Conservation (phyloP, 1,284 basidiomycete species). For the Tilletia walkeri region DNA sequence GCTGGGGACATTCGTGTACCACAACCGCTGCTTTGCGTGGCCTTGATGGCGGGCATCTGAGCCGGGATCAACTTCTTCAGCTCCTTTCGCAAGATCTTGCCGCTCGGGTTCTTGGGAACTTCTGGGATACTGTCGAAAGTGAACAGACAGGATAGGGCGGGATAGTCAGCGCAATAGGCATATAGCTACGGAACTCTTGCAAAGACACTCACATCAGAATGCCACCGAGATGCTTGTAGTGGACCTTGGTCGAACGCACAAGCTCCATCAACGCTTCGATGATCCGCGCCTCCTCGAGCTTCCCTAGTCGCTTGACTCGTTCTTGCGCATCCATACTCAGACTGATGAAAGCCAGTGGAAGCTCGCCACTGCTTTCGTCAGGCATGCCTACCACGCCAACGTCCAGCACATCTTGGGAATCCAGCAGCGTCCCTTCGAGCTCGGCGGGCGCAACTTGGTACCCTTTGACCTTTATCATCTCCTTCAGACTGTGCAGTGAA, state of each 20-base stretch:
- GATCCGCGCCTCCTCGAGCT: slow-evolving; percentile 38
- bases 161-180: background rate
- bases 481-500: slow-evolving; percentile 22
- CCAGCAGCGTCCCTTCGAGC: slow-evolving; percentile 70
- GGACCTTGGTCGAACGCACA: slow-evolving; percentile 58
- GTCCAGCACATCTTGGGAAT: slow-evolving; percentile 69
- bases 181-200: background rate
- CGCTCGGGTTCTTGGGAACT: slow-evolving; percentile 14
- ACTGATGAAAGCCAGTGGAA: slow-evolving; percentile 73
- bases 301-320: slow-evolving; percentile 53
- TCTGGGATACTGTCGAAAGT: background rate
- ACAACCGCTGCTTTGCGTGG: background rate
- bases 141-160: background rate
- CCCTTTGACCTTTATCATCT: slow-evolving; percentile 34
- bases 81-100: slow-evolving; percentile 18
- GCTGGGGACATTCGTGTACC: no score
- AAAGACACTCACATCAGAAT: slow-evolving; percentile 44
- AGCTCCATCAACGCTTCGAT: slow-evolving; percentile 59
- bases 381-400: slow-evolving; percentile 72
- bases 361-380: slow-evolving; percentile 75
- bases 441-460: slow-evolving; percentile 58
- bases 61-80: slow-evolving; percentile 7
- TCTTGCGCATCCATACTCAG: slow-evolving; percentile 59
- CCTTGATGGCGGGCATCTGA: background rate
- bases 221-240: slow-evolving; percentile 69